Evolutionary conservation across 1,284 basidiomycete species (phyloP).

Genomic region (Volvariella volvacea): DNA sequence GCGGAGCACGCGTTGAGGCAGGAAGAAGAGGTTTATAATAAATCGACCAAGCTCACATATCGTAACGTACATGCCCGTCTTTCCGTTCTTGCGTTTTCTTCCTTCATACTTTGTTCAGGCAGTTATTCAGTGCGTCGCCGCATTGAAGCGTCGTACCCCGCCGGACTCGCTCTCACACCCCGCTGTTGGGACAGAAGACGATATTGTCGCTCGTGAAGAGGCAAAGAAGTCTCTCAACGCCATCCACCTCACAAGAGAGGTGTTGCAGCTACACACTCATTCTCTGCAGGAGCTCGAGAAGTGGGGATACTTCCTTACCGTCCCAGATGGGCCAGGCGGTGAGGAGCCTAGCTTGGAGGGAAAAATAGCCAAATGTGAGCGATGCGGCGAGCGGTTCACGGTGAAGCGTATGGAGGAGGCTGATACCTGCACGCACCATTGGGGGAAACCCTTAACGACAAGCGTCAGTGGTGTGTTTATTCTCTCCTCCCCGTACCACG

Average conservation of each 20-base stretch:
- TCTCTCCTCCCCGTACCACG: slow-evolving; percentile 6
- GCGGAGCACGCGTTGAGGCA: slow-evolving; percentile 71
- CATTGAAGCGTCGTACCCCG: slow-evolving; percentile 62
- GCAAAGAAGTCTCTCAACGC: slow-evolving; percentile 50
- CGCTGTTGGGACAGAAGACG: slow-evolving; percentile 77
- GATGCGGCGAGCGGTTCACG: slow-evolving; percentile 65
- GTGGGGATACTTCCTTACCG: slow-evolving; percentile 69
- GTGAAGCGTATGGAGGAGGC: slow-evolving; percentile 55
- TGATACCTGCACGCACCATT: slow-evolving; percentile 75
- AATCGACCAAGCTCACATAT: slow-evolving; percentile 70
- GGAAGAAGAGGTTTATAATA: slow-evolving; percentile 70
- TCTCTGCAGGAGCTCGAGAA: slow-evolving; percentile 48
- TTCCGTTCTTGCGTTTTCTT: slow-evolving; percentile 7
- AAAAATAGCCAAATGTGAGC: slow-evolving; percentile 64
- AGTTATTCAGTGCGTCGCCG: slow-evolving; percentile 64
- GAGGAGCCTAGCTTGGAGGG: slow-evolving; percentile 63
- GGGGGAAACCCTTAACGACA: slow-evolving; percentile 63
- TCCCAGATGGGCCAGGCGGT: slow-evolving; percentile 60
- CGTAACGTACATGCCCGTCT: slow-evolving; percentile 51
- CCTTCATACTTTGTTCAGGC: slow-evolving; percentile 38
- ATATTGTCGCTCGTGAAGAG: slow-evolving; percentile 53
- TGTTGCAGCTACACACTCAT: slow-evolving; percentile 56
- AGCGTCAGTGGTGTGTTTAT: slow-evolving; percentile 49
- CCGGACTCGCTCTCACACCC: slow-evolving; percentile 60
- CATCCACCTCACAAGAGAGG: slow-evolving; percentile 46